Evolutionary conservation across 2,329 filamentous ascomycete genomes (phyloP).

Genomic region (Thermothelomyces thermophilus): DNA sequence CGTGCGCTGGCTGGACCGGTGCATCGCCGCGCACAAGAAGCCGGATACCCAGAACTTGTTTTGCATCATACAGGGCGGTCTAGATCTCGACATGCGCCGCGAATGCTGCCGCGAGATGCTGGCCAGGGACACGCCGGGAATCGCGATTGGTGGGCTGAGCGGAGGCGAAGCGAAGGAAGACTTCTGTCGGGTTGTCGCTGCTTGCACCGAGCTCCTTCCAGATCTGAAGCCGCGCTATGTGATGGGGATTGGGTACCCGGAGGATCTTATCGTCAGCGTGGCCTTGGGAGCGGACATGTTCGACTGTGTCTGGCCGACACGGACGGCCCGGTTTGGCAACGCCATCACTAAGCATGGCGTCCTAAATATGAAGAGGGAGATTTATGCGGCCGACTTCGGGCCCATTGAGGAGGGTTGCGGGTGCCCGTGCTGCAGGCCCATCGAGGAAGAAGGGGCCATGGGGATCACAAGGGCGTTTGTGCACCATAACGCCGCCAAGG

Average conservation of each 20-base stretch:
- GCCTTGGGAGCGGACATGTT: slow-evolving; percentile 98
- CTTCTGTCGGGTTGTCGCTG: slow-evolving; percentile 83
- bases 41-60: slow-evolving; percentile 85
- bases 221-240: slow-evolving; percentile 95
- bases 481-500: slow-evolving; percentile 86
- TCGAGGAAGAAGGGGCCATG: slow-evolving; percentile 57
- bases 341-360: slow-evolving; percentile 76
- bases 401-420: slow-evolving; percentile 78
- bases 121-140: slow-evolving; percentile 82
- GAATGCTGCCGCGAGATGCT: slow-evolving; percentile 87
- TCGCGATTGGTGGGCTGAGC: slow-evolving; percentile 90
- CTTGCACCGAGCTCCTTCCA: slow-evolving; percentile 79
- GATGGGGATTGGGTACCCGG: slow-evolving; percentile 97
- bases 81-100: slow-evolving; percentile 78
- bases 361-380: slow-evolving; percentile 74
- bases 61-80: slow-evolving; percentile 94
- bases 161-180: slow-evolving; percentile 91
- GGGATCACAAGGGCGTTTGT: slow-evolving; percentile 84
- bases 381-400: slow-evolving; percentile 71
- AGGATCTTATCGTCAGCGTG: slow-evolving; percentile 88
- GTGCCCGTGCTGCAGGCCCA: slow-evolving; percentile 68
- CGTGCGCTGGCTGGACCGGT: slow-evolving; percentile 91
- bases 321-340: slow-evolving; percentile 93
- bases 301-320: slow-evolving; percentile 96
- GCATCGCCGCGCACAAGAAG: slow-evolving; percentile 81